Evolutionary conservation across 192 early-diverging fungal genomes (phyloP).

Genomic region (Nowakowskiella sp.): DNA sequence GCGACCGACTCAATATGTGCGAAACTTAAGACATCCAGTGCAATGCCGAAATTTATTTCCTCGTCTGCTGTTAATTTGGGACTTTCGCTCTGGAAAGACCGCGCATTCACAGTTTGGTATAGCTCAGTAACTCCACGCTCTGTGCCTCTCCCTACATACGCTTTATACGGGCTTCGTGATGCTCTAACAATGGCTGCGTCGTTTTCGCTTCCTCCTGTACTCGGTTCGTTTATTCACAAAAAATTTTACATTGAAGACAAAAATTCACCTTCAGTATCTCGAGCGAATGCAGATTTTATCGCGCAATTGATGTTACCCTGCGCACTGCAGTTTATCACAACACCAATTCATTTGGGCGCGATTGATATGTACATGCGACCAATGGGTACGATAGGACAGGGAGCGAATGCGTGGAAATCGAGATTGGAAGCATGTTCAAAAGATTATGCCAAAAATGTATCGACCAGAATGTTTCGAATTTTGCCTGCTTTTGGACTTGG

Average conservation of each 20-base stretch:
- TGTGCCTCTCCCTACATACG: not conserved
- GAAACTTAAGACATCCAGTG: not conserved
- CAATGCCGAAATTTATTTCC: not conserved
- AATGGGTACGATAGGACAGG: not conserved
- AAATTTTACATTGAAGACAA: no score
- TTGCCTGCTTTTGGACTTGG: not conserved
- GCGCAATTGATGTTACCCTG: not conserved
- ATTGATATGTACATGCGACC: not conserved
- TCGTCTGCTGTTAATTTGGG: not conserved
- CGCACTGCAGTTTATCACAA: not conserved
- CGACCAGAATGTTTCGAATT: no score
- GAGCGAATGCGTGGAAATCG: no score
- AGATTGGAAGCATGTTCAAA: no score
- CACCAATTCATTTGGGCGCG: not conserved
- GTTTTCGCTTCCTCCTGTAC: not conserved
- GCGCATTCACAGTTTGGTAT: not conserved
- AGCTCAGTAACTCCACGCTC: slow-evolving; percentile 1
- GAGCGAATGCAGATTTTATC: not conserved
- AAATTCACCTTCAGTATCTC: not conserved
- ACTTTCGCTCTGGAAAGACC: not conserved
- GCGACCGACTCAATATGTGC: not conserved
- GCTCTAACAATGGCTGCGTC: not conserved
- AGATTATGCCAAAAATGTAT: no score
- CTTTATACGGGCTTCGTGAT: not conserved
- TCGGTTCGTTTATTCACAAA: not conserved